Evolutionary conservation across 352 stramenopile genomes (phyloP), one percentile per base, ranked within the genome.

Genomic region (Phytopythium chamaehyphon): DNA sequence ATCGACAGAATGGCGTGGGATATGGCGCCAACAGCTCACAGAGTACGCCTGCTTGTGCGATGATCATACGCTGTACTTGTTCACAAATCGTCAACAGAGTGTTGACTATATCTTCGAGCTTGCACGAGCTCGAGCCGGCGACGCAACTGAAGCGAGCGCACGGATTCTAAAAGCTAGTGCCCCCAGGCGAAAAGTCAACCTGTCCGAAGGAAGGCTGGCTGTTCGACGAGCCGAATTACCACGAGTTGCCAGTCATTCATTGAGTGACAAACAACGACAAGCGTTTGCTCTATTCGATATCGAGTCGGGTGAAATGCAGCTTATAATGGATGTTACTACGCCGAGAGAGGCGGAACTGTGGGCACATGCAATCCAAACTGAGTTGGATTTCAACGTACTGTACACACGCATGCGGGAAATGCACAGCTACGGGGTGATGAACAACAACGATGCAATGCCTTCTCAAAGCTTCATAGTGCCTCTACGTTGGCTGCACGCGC

Each of bases 221-320:
- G 69, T 88, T 19, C 66, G 76, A n/a, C 66, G 69, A 51, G 67
- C 62, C 7, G 76, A 74, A 16, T 52, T 46, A 2, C 31, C 53
- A 9, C 36, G 36, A 33, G 28, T 5, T 10, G 28, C 5, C 5
- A 9, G 28, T 33, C 28, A 33, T 5, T 33, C 28, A 33, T 33
- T 9, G 28, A 9, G 28, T 33, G 40, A 35, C 28, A 18, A 43
- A 6, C 47, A 64, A 40, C 76, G 79, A 12, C 59, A 87, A 38
- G 78, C 76, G n/a, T 81, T 90, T 19, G 79, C 79, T 0, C 68
- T 90, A 8, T 88, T 90, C 52, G 79, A 87, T 39, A n/a, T 40
- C 26, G 47, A 14, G 22, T 31, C 54, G 1, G 69, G 68, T 19
- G 74, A 64, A 18, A 66, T 86, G 44, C 57, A 55, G 8, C 54